These are phyloP conservation scores for Leishmania turanica DNA, from an alignment of 208 protist genomes.

Conservation along the genomic window DNA sequence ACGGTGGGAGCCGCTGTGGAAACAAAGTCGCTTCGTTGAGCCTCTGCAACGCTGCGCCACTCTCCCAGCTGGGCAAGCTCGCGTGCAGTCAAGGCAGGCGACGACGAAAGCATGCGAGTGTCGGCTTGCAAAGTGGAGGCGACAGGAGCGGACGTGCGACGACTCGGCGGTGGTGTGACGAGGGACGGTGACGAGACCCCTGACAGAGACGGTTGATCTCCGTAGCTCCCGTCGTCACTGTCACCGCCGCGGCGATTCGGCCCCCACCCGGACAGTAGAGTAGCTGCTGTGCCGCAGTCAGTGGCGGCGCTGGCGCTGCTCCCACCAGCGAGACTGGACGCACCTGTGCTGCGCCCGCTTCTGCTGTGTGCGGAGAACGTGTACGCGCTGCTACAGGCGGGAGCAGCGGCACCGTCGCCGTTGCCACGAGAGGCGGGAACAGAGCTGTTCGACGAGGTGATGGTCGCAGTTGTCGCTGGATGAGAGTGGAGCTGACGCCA, in stretches of 20 bases:
- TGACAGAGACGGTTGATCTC: constrained; percentile 7
- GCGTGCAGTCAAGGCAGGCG: constrained; percentile 10
- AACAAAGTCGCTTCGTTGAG: neutral
- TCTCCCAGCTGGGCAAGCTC: constrained; percentile 27
- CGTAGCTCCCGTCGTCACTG: neutral
- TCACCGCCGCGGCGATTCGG: neutral
- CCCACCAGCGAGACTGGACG: neutral
- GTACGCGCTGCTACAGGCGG: neutral
- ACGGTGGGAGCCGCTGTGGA: neutral
- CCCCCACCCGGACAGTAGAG: neutral
- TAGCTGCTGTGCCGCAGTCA: neutral
- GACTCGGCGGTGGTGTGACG: constrained; percentile 14
- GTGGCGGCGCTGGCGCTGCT: neutral
- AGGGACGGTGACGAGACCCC: constrained; percentile 27
- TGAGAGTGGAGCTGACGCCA: constrained; percentile 31
- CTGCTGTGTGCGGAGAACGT: neutral
- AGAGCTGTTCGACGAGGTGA: neutral
- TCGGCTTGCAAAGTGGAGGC: neutral
- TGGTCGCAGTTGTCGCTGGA: constrained; percentile 4
- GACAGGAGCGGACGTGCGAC: neutral
- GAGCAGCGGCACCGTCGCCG: constrained; percentile 1
- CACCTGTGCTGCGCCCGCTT: neutral
- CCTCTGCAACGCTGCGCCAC: constrained; percentile 14
- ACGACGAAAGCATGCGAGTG: neutral
- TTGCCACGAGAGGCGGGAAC: neutral